Percentiles rank a stretch among this genome's conserved stretches.
Evolutionary conservation across 2,329 filamentous ascomycete species (phyloP).

Genomic region (Chalaropsis ovoidea): DNA sequence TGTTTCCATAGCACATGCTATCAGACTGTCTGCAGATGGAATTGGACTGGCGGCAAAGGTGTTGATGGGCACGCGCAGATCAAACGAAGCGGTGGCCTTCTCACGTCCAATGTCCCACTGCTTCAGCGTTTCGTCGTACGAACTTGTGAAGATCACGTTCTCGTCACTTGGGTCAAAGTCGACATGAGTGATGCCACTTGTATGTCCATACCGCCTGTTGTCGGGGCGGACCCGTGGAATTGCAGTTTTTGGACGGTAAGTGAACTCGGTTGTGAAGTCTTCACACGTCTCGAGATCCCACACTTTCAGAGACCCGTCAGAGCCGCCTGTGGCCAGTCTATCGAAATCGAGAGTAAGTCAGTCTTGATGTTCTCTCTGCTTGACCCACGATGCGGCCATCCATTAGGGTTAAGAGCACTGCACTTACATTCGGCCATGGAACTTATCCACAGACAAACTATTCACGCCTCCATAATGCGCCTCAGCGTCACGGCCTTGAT

Average conservation of each 20-base stretch:
- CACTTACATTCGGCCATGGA: conserved; percentile 63
- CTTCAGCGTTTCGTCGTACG: conserved; percentile 68
- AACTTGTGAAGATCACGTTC: conserved; percentile 63
- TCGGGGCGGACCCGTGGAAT: conserved; percentile 38
- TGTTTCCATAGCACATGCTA: conserved; percentile 81
- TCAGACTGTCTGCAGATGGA: conserved; percentile 56
- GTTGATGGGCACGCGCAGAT: conserved; percentile 59
- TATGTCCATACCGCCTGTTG: conserved; percentile 39
- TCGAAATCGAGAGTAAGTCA: conserved; percentile 23
- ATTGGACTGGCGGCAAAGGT: conserved; percentile 68
- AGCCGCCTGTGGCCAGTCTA: conserved; percentile 73
- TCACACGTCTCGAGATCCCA: conserved; percentile 68
- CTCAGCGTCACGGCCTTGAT: neutral
- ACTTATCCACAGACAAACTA: conserved; percentile 67
- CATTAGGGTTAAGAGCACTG: conserved; percentile 28
- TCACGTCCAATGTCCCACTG: conserved; percentile 59
- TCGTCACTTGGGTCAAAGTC: conserved; percentile 72
- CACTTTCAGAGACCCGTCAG: conserved; percentile 71
- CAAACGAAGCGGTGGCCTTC: conserved; percentile 53
- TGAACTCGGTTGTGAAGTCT: conserved; percentile 38
- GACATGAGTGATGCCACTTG: conserved; percentile 63
- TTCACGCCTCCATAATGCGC: conserved; percentile 74
- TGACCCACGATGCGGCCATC: neutral
- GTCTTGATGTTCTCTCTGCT: neutral
- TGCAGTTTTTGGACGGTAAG: conserved; percentile 45